A percentile compares a stretch with the other conserved stretches of the same genome.
These are phyloP conservation scores for Mycena citricolor DNA, from an alignment of 1,284 basidiomycete species.

Conservation along the genomic window DNA sequence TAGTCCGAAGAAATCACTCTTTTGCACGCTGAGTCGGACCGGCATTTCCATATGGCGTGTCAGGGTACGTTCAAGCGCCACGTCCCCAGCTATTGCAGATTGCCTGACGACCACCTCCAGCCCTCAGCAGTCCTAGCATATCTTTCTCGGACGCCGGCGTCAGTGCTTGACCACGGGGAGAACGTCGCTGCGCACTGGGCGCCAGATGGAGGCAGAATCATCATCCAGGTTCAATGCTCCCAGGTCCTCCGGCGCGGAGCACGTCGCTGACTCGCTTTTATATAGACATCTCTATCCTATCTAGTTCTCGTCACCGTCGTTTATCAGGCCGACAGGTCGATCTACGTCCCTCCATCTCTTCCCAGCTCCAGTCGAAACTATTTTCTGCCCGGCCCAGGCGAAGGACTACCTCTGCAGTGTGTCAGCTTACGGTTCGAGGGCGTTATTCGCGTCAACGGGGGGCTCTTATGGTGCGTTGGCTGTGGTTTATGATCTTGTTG, in stretches of 20 bases:
- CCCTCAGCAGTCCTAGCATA: slow-evolving; percentile 78
- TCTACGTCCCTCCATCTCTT: slow-evolving; percentile 57
- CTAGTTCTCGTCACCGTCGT: slow-evolving; percentile 75
- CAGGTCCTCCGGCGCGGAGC: slow-evolving; percentile 3
- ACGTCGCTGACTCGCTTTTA: slow-evolving; percentile 3
- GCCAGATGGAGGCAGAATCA: slow-evolving; percentile 72
- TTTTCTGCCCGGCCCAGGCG: slow-evolving; percentile 79
- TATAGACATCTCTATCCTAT: slow-evolving; percentile 74
- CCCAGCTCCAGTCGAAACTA: slow-evolving; percentile 56
- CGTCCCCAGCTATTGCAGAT: slow-evolving; percentile 9
- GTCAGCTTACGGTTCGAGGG: slow-evolving; percentile 76
- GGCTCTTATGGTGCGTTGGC: slow-evolving; percentile 58
- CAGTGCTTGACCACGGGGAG: slow-evolving; percentile 78
- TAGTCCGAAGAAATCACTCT: slow-evolving; percentile 75
- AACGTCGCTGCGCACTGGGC: slow-evolving; percentile 78
- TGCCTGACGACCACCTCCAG: slow-evolving; percentile 40
- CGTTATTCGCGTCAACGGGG: slow-evolving; percentile 77
- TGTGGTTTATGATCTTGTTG: slow-evolving; percentile 2
- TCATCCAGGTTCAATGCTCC: slow-evolving; percentile 64
- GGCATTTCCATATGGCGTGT: slow-evolving; percentile 81
- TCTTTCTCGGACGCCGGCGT: slow-evolving; percentile 72
- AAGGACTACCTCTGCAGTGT: slow-evolving; percentile 65
- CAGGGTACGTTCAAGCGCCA: slow-evolving; percentile 55
- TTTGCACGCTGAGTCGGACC: slow-evolving; percentile 70
- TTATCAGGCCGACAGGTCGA: slow-evolving; percentile 53